These are phyloP conservation scores for Rhizopogon vinicolor DNA, from an alignment of 768 basidiomycete genomes.

Conservation along the genomic window DNA sequence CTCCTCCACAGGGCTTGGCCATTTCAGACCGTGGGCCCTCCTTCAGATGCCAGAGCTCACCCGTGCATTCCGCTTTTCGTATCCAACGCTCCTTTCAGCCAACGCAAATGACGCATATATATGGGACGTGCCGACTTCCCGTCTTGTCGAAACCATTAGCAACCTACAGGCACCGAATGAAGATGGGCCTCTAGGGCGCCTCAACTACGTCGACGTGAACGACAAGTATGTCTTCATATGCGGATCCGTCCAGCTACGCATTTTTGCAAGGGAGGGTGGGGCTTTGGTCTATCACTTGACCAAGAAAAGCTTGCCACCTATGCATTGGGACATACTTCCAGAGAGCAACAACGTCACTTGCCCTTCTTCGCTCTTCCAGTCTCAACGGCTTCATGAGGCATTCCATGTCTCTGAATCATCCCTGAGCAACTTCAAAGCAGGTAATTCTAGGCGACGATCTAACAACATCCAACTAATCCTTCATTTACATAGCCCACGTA, in stretches of 20 bases:
- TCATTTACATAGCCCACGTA: conserved; percentile 30
- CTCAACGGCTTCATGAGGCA: conserved; percentile 16
- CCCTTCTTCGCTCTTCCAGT: conserved; percentile 10
- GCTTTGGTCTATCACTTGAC: conserved; percentile 39
- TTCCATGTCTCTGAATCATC: conserved; percentile 1
- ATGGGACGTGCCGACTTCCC: conserved; percentile 56
- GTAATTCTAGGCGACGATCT: conserved; percentile 9
- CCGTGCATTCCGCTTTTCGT: conserved; percentile 61
- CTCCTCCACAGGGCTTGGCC: conserved; percentile 29
- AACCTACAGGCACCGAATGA: conserved; percentile 26
- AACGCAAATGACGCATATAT: conserved; percentile 43
- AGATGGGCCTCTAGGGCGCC: conserved; percentile 21
- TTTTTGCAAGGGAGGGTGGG: conserved; percentile 49
- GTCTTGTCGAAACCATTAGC: conserved; percentile 43
- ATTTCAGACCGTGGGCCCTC: conserved; percentile 61
- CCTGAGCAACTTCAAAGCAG: conserved; percentile 20
- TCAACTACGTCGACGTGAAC: conserved; percentile 64
- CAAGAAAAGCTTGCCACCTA: conserved; percentile 29
- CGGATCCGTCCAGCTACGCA: conserved; percentile 39
- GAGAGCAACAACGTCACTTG: background rate
- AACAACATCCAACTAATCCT: background rate
- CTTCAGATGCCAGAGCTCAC: conserved; percentile 40
- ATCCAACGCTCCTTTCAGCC: conserved; percentile 58
- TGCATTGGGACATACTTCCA: conserved; percentile 29
- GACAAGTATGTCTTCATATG: conserved; percentile 57